Evolutionary conservation across 768 basidiomycete species (phyloP).

Genomic region (Auriscalpium orientale): DNA sequence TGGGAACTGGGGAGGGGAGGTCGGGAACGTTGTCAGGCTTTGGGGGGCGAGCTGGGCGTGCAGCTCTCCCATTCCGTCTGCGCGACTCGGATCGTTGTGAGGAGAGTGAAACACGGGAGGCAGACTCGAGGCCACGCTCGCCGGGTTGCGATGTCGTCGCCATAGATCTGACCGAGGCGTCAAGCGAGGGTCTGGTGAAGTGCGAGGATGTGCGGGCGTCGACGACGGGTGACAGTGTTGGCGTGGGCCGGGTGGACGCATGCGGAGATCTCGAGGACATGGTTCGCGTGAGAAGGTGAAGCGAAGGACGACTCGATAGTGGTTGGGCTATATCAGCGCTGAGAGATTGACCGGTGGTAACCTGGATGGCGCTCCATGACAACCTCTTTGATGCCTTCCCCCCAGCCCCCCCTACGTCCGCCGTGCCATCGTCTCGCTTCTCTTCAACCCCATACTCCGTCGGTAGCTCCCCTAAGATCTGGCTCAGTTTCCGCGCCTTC

Average conservation of each 20-base stretch:
- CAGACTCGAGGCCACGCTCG: not conserved
- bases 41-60: not conserved
- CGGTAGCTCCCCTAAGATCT: constrained; percentile 33
- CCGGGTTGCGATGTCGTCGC: not conserved
- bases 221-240: not conserved
- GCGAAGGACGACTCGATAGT: not conserved
- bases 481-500: constrained; percentile 37
- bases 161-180: not conserved
- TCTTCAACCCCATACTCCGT: constrained; percentile 5
- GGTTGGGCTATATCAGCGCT: not conserved
- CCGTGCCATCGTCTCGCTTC: not conserved
- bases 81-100: not conserved
- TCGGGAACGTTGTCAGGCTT: too few relatives aligned
- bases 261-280: not conserved
- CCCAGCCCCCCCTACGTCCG: not conserved
- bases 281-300: not conserved
- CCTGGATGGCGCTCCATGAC: not conserved
- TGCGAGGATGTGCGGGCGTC: not conserved
- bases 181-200: not conserved
- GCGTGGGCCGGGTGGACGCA: not conserved
- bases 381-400: not conserved
- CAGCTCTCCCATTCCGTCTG: constrained; percentile 1
- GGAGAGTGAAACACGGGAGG: constrained; percentile 2
- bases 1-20: too few relatives aligned
- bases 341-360: constrained; percentile 1